Evolutionary conservation across 306 rosid genomes (phyloP), one percentile per base, ranked within the genome.

Genomic region (Prunus kanzakura): DNA sequence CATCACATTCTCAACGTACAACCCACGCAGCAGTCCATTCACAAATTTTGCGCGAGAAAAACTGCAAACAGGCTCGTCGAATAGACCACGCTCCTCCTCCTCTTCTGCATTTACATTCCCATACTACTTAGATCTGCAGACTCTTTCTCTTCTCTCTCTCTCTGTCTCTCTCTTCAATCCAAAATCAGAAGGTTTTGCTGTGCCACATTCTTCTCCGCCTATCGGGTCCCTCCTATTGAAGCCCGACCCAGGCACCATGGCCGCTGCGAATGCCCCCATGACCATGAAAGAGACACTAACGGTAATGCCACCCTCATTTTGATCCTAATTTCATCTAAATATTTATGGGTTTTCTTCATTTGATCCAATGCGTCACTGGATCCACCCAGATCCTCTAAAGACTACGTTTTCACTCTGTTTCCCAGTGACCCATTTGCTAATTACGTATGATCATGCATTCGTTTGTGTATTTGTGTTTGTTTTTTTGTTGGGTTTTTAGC

Each of bases 201-300:
- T 20, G 45, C 49, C 77, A 15, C 78, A 67, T 46, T 69, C 69
- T 73, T 81, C 60, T 73, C 62, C 23, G 74, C 54, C 50, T 20
- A 58, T 80, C 51, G 63, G 68, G 61, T 68, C 63, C 71, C 18
- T 78, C 62, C 51, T 16, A 73, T 74, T 4, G 76, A 83, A 69
- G 74, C 85, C 75, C 68, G 55, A 32, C 72, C 76, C 73, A 9
- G 69, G 4, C 75, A 70, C 81, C 83, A 91, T 87, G 85, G 85
- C 84, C 87, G 90, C 94, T 7, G 79, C 91, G 9, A 91, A 83
- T 61, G 92, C 97, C 64, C 97, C 97, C 54, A 86, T 91, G 65
- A 27, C 87, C 80, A 86, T 89, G 94, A 82, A 78, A 64, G 97
- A 91, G 82, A 68, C 81, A 75, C 82, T 91, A 64, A 91, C 97